These are phyloP conservation scores for Talaromyces sp. DNA, from an alignment of 2,329 filamentous ascomycete genomes.

Conservation along the genomic window DNA sequence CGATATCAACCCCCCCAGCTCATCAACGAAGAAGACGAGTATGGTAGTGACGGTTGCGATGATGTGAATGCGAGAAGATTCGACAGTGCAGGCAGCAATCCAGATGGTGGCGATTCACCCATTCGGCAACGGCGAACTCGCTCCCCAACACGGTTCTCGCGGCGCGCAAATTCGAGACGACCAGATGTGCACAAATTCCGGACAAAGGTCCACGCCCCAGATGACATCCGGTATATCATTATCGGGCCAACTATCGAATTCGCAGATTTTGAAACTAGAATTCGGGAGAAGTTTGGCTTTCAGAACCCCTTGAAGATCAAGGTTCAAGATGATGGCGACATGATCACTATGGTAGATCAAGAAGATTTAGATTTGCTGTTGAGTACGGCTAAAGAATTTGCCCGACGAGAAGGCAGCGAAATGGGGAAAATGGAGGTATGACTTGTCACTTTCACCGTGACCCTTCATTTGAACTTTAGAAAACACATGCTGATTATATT, in stretches of 20 bases:
- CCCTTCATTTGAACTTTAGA: too few species aligned
- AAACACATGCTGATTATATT: slow-evolving; percentile 9
- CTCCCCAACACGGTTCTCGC: slow-evolving; percentile 30
- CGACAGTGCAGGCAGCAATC: slow-evolving; percentile 69
- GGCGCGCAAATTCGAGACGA: slow-evolving; percentile 39
- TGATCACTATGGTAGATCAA: slow-evolving; percentile 96
- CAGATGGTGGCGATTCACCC: slow-evolving; percentile 26
- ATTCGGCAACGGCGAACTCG: slow-evolving; percentile 34
- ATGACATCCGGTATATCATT: slow-evolving; percentile 92
- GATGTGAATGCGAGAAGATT: slow-evolving; percentile 75
- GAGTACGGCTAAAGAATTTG: slow-evolving; percentile 66
- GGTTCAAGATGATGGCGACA: slow-evolving; percentile 88
- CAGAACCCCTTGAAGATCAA: slow-evolving; percentile 69
- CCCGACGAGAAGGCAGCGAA: slow-evolving; percentile 73
- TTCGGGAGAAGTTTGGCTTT: slow-evolving; percentile 85
- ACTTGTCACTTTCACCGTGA: too few species aligned
- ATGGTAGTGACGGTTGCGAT: slow-evolving; percentile 70
- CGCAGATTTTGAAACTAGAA: slow-evolving; percentile 73
- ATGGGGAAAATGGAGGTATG: slow-evolving; percentile 95
- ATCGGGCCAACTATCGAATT: slow-evolving; percentile 74
- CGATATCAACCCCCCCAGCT: slow-evolving; percentile 59
- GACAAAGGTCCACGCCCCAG: slow-evolving; percentile 83
- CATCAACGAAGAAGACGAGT: slow-evolving; percentile 79
- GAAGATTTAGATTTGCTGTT: slow-evolving; percentile 93
- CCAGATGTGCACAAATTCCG: slow-evolving; percentile 77